A percentile compares a stretch with the other conserved stretches of the same genome.
phyloP scores from a whole-genome alignment of 345 rosid genomes.

The Firmiana major region DNA sequence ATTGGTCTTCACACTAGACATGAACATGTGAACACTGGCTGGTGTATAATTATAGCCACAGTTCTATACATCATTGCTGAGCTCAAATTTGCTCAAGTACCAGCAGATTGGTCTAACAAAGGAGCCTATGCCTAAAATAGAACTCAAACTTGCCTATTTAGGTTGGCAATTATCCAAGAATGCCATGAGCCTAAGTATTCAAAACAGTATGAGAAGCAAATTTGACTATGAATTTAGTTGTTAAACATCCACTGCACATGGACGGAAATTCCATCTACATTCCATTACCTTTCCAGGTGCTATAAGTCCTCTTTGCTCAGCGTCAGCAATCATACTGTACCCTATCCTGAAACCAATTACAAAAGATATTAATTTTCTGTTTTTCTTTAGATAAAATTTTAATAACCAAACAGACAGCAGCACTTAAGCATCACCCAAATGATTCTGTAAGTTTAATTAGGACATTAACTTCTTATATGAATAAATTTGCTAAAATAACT shows the following conservation, averaged over 20 bases:
- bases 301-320: conserved; percentile 75
- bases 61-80: background rate
- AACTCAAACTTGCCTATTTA: background rate
- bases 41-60: no score
- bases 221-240: background rate
- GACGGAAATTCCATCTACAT: conserved; percentile 4
- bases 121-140: background rate
- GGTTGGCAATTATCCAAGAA: background rate
- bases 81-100: background rate
- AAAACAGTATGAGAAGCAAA: background rate
- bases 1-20: background rate
- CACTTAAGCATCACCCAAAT: background rate
- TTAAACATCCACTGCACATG: background rate
- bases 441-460: background rate
- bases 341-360: conserved; percentile 62
- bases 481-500: background rate
- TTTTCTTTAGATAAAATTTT: no score
- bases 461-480: background rate
- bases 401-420: background rate
- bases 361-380: background rate
- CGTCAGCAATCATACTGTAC: conserved; percentile 83
- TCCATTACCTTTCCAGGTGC: conserved; percentile 77
- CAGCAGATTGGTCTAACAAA: background rate
- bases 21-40: no score
- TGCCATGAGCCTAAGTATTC: background rate